phyloP scores from a whole-genome alignment of 2,329 filamentous ascomycete genomes.

The Penicillium freii region DNA sequence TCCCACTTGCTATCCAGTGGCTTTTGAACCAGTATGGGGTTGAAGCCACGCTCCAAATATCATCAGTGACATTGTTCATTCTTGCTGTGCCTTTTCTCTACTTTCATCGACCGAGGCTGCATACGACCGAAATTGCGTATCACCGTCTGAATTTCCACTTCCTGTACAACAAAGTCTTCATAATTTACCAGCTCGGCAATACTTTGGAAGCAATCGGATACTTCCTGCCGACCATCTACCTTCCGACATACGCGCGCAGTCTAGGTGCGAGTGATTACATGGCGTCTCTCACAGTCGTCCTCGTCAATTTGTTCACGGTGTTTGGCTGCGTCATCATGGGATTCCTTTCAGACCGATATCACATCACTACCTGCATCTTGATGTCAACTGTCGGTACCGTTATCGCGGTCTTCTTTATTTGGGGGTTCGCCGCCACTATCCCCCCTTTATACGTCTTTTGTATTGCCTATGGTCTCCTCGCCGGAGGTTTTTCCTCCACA shows the following conservation, averaged over 20 bases:
- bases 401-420: conserved; percentile 21
- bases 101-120: conserved; percentile 33
- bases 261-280: conserved; percentile 22
- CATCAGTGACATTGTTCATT: conserved; percentile 35
- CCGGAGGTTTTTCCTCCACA: conserved; percentile 23
- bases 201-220: conserved; percentile 36
- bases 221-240: conserved; percentile 38
- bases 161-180: conserved; percentile 23
- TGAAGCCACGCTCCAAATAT: conserved; percentile 27
- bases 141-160: conserved; percentile 35
- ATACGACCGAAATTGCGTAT: conserved; percentile 15
- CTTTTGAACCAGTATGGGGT: conserved; percentile 31
- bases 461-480: conserved; percentile 19
- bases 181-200: conserved; percentile 42
- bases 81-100: conserved; percentile 38
- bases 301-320: conserved; percentile 33
- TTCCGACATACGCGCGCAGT: conserved; percentile 31
- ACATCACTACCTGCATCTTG: conserved; percentile 21
- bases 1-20: conserved; percentile 33
- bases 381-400: conserved; percentile 22
- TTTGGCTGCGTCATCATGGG: conserved; percentile 40
- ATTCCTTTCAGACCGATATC: conserved; percentile 23
- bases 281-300: conserved; percentile 26
- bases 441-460: conserved; percentile 21
- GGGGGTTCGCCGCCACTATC: conserved; percentile 19